Evolutionary conservation across 768 basidiomycete species (phyloP).

Genomic region (Pleurotus platypus): DNA sequence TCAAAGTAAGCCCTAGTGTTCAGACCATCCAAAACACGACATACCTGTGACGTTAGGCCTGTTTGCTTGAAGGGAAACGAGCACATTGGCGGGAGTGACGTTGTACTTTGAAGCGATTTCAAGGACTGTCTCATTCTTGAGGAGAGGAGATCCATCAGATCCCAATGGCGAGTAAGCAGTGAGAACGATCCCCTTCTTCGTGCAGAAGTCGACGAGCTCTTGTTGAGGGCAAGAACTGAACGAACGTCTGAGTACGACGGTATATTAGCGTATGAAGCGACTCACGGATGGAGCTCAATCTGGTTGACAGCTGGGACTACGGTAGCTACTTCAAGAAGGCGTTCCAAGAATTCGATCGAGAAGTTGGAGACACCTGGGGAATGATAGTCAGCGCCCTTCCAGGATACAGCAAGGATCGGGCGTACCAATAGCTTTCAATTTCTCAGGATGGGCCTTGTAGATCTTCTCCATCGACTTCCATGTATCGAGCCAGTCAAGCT

Average conservation of each 20-base stretch:
- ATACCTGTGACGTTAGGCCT: conserved; percentile 50
- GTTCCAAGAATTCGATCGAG: conserved; percentile 58
- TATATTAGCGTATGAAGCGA: conserved; percentile 7
- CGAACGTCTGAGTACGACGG: neutral
- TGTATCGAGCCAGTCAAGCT: conserved; percentile 67
- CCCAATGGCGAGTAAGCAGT: conserved; percentile 83
- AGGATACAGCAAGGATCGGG: neutral
- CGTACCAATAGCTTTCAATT: conserved; percentile 73
- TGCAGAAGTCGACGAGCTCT: conserved; percentile 61
- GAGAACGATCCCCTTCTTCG: conserved; percentile 59
- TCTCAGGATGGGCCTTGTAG: conserved; percentile 60
- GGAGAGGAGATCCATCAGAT: conserved; percentile 64
- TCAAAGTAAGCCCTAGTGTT: neutral
- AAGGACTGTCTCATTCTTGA: conserved; percentile 54
- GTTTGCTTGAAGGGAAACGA: conserved; percentile 75
- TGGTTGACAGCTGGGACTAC: conserved; percentile 78
- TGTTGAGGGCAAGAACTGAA: conserved; percentile 58
- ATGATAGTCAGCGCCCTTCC: neutral
- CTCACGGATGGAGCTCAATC: conserved; percentile 71
- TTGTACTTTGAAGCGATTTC: conserved; percentile 60
- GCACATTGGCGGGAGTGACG: conserved; percentile 59
- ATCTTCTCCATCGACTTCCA: conserved; percentile 78
- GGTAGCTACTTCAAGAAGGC: conserved; percentile 52
- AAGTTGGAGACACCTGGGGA: conserved; percentile 64
- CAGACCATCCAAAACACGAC: conserved; percentile 10